Base-by-base conservation (phyloP, 176 grass and related monocot species). In the Triticum timopheevii region DNA sequence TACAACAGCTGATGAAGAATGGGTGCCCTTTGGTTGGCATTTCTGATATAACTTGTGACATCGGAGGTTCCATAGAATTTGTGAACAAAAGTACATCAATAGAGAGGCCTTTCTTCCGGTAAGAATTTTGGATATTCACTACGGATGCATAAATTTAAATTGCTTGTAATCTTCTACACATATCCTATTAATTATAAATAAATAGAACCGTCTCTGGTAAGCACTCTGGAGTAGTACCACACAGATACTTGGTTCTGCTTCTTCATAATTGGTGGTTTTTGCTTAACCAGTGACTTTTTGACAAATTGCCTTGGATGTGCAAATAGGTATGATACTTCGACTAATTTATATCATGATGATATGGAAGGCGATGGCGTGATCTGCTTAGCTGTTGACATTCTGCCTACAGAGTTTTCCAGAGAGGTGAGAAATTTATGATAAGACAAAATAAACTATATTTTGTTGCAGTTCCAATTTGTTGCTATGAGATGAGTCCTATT, bases 41-140 rank as follows among this genome's bases (percentile, higher is more conserved):
- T 88, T 98, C 88, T 65, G 96, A 98, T 80, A 94, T 98, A 83
- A 98, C 96, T 30, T 98, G 96, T 83, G 96, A 98, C 83, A 52
- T 96, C 82, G 96, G 93, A 76, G 96, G 96, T 81, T 96, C 96
- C 27, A 84, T 98, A 65, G 96, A 98, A 96, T 98, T 94, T 89
- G 93, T 95, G 35, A 90, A 88, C 42, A 91, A 80, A 82, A 86
- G 88, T 30, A 98, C 96, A 76, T 94, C 86, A 61, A 96, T 98
- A 94, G 93, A 98, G 83, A 98, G 86, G 36, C 93, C 93, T 86
- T 96, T 98, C 86, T 91, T 98, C 84, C 85, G 93, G 96, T 98
- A 91, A 81, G 79, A 10, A 3, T 16, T 75, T 38, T 47, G 50
- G 19, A 78, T 78, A 71, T 69, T 83, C 28, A 78, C 52, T 12